Evolutionary conservation across 1,139 yeast genomes (phyloP), one percentile per base, ranked within the genome.

Genomic region (Zygotorulaspora mrakii): DNA sequence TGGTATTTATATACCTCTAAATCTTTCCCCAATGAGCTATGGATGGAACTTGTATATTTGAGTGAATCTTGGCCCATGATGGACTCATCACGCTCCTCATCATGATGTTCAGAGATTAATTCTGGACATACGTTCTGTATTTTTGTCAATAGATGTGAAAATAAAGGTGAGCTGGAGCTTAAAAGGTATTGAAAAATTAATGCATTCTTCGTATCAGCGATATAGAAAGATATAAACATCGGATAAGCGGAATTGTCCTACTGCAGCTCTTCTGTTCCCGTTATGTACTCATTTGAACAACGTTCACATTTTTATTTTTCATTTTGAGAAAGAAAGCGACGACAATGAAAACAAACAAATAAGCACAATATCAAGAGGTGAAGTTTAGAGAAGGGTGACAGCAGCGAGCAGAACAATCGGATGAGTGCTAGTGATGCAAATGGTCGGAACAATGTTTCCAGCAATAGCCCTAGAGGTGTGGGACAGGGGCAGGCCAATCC

Each of bases 171-270:
- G 17, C 48, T 53, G 5, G 53, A 48, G 39, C 51, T 52, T 24
- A 54, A 39, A 11, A 59, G 48, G 35, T 57, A 52, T 39, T 60
- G 60, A 29, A 57, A 57, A 5, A 59, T 40, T 29, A 58, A 37
- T 3, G 48, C 40, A 35, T 55, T 47, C 35, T 47, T 46, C 6
- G 48, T 33, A 39, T 57, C 59, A 2, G 61, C 57, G 23, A 60
- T 54, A 40, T 57, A 59, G 30, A 57, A 48, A 12, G 60, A 47
- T 10, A 54, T 40, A 33, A 49, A 52, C 62, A 59, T 59, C 8
- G 20, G 31, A 9, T 9, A 5, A 5, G 6, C 6, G n/a, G 13
- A 24, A 9, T 24, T n/a, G n/a, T n/a, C n/a, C n/a, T n/a, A n/a
- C n/a, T n/a, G n/a, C n/a, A n/a, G n/a, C n/a, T n/a, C n/a, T n/a